Conservation (phyloP, 208 protist species). For the Leishmania tropica region DNA sequence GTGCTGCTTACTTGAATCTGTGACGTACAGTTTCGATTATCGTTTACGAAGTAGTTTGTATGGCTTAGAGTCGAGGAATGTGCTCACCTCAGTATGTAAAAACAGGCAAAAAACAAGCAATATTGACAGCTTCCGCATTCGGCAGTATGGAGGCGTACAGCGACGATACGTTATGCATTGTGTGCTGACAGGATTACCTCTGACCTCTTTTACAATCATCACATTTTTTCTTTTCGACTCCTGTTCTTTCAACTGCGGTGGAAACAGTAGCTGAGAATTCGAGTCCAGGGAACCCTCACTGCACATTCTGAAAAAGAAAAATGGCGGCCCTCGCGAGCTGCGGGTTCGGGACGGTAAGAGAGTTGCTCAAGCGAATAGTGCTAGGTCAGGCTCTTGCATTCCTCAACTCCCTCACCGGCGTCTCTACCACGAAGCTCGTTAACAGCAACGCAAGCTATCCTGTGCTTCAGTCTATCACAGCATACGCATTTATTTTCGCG, state of each 20-base stretch:
- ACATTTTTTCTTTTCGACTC: not conserved
- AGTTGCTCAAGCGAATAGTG: conserved; percentile 51
- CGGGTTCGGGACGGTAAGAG: conserved; percentile 22
- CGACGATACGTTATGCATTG: not conserved
- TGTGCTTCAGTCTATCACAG: conserved; percentile 78
- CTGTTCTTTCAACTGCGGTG: not conserved
- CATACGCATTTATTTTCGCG: conserved; percentile 73
- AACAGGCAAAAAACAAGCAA: not conserved
- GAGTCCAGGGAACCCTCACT: not conserved
- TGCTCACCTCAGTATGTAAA: not conserved
- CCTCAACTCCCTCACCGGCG: conserved; percentile 85
- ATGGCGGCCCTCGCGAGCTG: conserved; percentile 6
- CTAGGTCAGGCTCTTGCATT: conserved; percentile 87
- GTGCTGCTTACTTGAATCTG: not conserved
- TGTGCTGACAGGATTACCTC: not conserved
- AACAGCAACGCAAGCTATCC: conserved; percentile 88
- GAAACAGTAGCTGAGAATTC: not conserved
- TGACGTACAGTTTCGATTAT: not conserved
- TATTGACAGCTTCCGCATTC: not conserved
- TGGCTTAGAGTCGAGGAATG: not conserved
- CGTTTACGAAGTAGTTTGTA: not conserved
- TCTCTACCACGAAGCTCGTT: conserved; percentile 82
- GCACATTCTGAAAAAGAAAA: not conserved
- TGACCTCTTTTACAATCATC: not conserved
- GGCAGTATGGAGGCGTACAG: not conserved